These are phyloP conservation scores for Clonostachys sp. DNA, from an alignment of 2,329 filamentous ascomycete species.

Conservation along the genomic window DNA sequence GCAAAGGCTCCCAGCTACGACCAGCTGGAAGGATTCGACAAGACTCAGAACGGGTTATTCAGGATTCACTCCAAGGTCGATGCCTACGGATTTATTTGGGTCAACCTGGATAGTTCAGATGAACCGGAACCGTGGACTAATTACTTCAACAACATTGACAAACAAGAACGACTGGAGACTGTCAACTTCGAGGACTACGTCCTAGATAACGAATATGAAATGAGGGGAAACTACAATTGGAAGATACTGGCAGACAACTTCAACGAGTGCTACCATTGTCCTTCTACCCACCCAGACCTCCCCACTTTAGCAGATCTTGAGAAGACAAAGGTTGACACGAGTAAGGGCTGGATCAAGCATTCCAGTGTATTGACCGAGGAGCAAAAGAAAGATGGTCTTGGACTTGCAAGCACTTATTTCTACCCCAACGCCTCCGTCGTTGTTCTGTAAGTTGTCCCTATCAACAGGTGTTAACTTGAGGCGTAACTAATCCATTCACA, in stretches of 20 bases:
- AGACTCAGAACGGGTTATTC: constrained; percentile 49
- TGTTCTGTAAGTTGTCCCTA: constrained; percentile 34
- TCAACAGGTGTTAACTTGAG: neutral
- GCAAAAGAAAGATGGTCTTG: constrained; percentile 40
- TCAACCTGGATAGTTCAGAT: constrained; percentile 45
- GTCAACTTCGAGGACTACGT: constrained; percentile 48
- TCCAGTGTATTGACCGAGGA: constrained; percentile 39
- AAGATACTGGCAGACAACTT: constrained; percentile 60
- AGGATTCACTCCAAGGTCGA: constrained; percentile 50
- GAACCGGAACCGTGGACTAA: constrained; percentile 45
- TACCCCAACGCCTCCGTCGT: constrained; percentile 47
- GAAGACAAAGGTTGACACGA: constrained; percentile 46
- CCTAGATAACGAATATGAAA: constrained; percentile 54
- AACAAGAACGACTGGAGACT: constrained; percentile 34
- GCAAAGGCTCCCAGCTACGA: constrained; percentile 58
- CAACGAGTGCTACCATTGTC: constrained; percentile 63
- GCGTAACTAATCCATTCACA: neutral
- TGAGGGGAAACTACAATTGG: constrained; percentile 55
- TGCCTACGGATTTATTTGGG: constrained; percentile 50
- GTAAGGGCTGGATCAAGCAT: constrained; percentile 44
- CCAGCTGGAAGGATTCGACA: constrained; percentile 50
- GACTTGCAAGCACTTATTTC: constrained; percentile 40
- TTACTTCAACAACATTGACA: constrained; percentile 42
- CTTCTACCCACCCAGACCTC: constrained; percentile 53
- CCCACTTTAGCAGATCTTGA: constrained; percentile 51